These are phyloP conservation scores for Dactylella cylindrospora DNA, from an alignment of 2,329 filamentous ascomycete species.

Conservation along the genomic window DNA sequence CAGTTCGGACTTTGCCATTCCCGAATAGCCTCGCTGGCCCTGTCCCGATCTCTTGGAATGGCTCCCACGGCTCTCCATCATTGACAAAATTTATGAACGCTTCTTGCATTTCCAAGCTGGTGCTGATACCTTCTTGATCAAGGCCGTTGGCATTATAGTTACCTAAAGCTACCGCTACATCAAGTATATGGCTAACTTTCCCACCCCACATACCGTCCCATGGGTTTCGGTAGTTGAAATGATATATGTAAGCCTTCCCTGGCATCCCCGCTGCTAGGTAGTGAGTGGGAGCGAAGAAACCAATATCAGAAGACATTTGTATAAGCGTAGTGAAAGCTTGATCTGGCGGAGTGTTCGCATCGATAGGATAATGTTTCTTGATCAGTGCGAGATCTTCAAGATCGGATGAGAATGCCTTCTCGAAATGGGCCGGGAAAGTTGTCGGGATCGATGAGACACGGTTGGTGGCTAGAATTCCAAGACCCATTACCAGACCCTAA, in stretches of 20 bases:
- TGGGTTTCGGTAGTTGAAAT: slow-evolving; percentile 39
- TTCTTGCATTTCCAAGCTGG: slow-evolving; percentile 31
- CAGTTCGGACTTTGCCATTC: slow-evolving; percentile 14
- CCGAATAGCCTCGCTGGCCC: slow-evolving; percentile 34
- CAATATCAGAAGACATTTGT: slow-evolving; percentile 36
- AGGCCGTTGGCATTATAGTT: slow-evolving; percentile 32
- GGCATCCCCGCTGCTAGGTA: slow-evolving; percentile 34
- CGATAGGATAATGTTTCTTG: slow-evolving; percentile 33
- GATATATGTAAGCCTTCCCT: slow-evolving; percentile 30
- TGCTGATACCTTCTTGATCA: slow-evolving; percentile 10
- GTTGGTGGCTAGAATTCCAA: slow-evolving; percentile 18
- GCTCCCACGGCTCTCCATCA: slow-evolving; percentile 31
- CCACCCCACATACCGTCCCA: slow-evolving; percentile 36
- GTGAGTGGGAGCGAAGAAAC: slow-evolving; percentile 32
- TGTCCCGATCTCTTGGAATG: slow-evolving; percentile 25
- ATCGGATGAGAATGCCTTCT: slow-evolving; percentile 22
- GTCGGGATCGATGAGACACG: slow-evolving; percentile 19
- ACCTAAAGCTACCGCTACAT: slow-evolving; percentile 25
- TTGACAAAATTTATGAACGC: slow-evolving; percentile 27
- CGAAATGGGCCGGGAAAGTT: slow-evolving; percentile 35
- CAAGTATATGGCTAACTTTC: slow-evolving; percentile 36
- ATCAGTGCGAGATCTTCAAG: slow-evolving; percentile 26
- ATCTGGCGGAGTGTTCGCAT: slow-evolving; percentile 6
- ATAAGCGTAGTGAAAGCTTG: slow-evolving; percentile 28
- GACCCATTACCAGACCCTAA: slow-evolving; percentile 38